A percentile compares a stretch with the other conserved stretches of the same genome.
Evolutionary conservation across 441 rosid species (phyloP).

Genomic region (Gossypium aridum): DNA sequence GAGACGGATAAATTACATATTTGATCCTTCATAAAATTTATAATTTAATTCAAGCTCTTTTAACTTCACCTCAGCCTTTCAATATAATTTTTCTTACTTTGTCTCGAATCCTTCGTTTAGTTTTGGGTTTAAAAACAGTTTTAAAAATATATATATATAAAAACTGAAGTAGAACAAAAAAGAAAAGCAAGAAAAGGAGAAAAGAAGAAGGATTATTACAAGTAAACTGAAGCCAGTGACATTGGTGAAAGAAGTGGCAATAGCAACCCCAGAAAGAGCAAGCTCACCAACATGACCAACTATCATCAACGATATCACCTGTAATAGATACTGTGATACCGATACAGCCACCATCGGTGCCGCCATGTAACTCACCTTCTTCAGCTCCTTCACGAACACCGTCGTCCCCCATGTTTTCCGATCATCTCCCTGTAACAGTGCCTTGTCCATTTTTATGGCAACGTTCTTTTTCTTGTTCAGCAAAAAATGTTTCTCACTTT

Average conservation of each 20-base stretch:
- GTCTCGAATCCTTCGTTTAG: too few relatives aligned
- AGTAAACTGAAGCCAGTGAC: slow-evolving; percentile 33
- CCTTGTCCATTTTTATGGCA: not conserved
- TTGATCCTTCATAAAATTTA: too few relatives aligned
- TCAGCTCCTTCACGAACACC: slow-evolving; percentile 20
- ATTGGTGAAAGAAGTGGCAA: slow-evolving; percentile 31
- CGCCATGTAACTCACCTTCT: slow-evolving; percentile 24
- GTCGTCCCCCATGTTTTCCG: not conserved
- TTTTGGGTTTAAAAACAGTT: too few relatives aligned
- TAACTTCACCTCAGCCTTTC: too few relatives aligned
- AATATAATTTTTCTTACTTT: too few relatives aligned
- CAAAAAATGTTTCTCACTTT: not conserved
- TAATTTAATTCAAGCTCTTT: too few relatives aligned
- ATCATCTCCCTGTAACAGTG: not conserved
- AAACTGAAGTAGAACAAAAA: not conserved
- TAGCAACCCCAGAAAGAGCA: slow-evolving; percentile 25
- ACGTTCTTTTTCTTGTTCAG: not conserved
- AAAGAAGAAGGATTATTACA: slow-evolving; percentile 5
- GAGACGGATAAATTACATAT: too few relatives aligned
- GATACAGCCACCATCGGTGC: slow-evolving; percentile 31
- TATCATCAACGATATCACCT: slow-evolving; percentile 26
- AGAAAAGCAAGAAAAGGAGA: not conserved
- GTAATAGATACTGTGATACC: slow-evolving; percentile 25
- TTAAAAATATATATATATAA: too few relatives aligned
- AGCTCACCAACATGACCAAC: slow-evolving; percentile 33